Evolutionary conservation across 495 filamentous ascomycete genomes (phyloP).

Genomic region (Echria macrotheca): DNA sequence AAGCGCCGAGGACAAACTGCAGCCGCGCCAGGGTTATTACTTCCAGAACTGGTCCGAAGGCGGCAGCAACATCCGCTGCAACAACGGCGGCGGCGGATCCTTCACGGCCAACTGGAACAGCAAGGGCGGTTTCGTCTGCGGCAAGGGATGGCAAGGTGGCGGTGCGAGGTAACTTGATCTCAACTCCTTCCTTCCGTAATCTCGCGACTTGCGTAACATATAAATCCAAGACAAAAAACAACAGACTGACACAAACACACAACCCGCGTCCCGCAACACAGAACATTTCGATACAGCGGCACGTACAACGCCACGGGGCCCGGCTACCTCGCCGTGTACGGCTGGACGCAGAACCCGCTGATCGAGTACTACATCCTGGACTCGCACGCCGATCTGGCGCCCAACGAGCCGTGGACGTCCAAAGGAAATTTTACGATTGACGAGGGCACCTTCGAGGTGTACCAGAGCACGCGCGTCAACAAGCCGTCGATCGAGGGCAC

Average conservation of each 20-base stretch:
- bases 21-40: slow-evolving; percentile 50
- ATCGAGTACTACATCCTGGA: slow-evolving; percentile 66
- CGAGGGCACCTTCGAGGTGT: slow-evolving; percentile 54
- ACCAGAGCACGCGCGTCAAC: slow-evolving; percentile 49
- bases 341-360: slow-evolving; percentile 59
- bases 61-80: slow-evolving; percentile 48
- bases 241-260: neutral
- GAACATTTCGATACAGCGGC: slow-evolving; percentile 50
- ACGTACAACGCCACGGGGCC: slow-evolving; percentile 53
- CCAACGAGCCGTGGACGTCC: slow-evolving; percentile 43
- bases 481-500: slow-evolving; percentile 56
- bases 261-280: no score
- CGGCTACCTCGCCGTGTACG: slow-evolving; percentile 56
- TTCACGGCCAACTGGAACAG: slow-evolving; percentile 53
- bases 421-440: slow-evolving; percentile 52
- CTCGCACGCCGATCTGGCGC: slow-evolving; percentile 50
- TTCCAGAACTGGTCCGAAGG: slow-evolving; percentile 60
- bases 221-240: no score
- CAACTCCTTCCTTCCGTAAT: neutral
- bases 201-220: no score
- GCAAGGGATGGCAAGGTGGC: slow-evolving; percentile 56
- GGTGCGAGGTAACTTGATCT: slow-evolving; percentile 33
- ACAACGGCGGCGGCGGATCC: slow-evolving; percentile 45
- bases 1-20: slow-evolving; percentile 15
- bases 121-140: slow-evolving; percentile 53